phyloP scores from a whole-genome alignment of 768 basidiomycete genomes.

The Nidularia pulvinata region DNA sequence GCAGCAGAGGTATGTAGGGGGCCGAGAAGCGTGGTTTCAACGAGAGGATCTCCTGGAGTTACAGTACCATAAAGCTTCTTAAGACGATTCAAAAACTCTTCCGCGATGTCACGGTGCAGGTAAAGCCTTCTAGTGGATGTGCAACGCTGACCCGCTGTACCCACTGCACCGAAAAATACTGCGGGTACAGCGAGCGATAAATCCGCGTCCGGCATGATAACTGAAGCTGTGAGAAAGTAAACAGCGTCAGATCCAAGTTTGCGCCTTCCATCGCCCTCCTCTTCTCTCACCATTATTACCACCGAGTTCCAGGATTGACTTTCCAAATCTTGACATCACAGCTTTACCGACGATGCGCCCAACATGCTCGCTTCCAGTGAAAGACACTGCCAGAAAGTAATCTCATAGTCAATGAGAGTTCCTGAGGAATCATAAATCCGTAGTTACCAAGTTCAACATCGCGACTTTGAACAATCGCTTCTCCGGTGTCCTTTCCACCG shows the following conservation, averaged over 20 bases:
- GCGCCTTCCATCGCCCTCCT: background rate
- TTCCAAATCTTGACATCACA: slow-evolving; percentile 88
- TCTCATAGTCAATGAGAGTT: slow-evolving; percentile 1
- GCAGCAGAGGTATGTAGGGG: slow-evolving; percentile 80
- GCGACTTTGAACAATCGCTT: slow-evolving; percentile 70
- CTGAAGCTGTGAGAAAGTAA: slow-evolving; percentile 58
- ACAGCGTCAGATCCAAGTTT: slow-evolving; percentile 6
- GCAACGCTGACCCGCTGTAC: slow-evolving; percentile 76
- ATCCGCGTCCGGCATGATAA: slow-evolving; percentile 94
- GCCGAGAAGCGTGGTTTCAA: slow-evolving; percentile 72
- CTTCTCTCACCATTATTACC: slow-evolving; percentile 85
- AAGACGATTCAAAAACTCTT: slow-evolving; percentile 75
- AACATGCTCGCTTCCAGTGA: slow-evolving; percentile 91
- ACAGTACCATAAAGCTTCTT: slow-evolving; percentile 71
- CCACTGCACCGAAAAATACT: slow-evolving; percentile 93
- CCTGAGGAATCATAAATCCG: background rate
- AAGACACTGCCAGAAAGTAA: slow-evolving; percentile 62
- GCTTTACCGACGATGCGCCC: slow-evolving; percentile 87
- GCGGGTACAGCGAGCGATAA: slow-evolving; percentile 86
- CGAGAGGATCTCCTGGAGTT: slow-evolving; percentile 85
- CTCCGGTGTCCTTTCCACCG: slow-evolving; percentile 82
- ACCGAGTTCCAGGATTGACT: slow-evolving; percentile 88
- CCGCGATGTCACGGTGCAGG: slow-evolving; percentile 80
- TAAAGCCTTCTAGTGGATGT: slow-evolving; percentile 92
- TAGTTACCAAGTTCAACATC: slow-evolving; percentile 77